These are phyloP conservation scores for Gnomoniopsis smithogilvyi DNA, from an alignment of 2,329 filamentous ascomycete genomes.

Conservation along the genomic window DNA sequence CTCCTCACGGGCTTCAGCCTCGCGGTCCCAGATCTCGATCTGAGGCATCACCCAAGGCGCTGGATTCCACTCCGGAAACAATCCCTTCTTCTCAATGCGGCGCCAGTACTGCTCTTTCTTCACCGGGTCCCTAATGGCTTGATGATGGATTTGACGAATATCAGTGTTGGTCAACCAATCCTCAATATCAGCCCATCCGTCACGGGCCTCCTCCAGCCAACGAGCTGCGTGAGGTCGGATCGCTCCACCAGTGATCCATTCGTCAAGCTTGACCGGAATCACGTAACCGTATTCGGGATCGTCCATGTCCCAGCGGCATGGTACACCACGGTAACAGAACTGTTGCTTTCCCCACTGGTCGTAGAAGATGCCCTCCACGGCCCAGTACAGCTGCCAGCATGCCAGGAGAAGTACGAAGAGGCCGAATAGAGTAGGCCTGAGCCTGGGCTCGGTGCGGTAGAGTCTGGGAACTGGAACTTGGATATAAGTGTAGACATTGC, in stretches of 20 bases:
- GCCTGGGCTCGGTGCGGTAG: slow-evolving; percentile 39
- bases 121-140: slow-evolving; percentile 36
- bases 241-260: slow-evolving; percentile 54
- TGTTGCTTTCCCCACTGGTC: slow-evolving; percentile 48
- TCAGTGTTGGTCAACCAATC: slow-evolving; percentile 42
- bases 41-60: slow-evolving; percentile 39
- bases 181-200: slow-evolving; percentile 44
- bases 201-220: slow-evolving; percentile 40
- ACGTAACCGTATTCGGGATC: slow-evolving; percentile 60
- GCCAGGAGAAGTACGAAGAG: slow-evolving; percentile 39
- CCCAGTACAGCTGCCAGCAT: slow-evolving; percentile 43
- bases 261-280: slow-evolving; percentile 59
- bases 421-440: slow-evolving; percentile 48
- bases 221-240: slow-evolving; percentile 38
- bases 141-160: slow-evolving; percentile 37
- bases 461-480: slow-evolving; percentile 44
- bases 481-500: slow-evolving; percentile 31
- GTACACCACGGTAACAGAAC: slow-evolving; percentile 41
- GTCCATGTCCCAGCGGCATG: slow-evolving; percentile 38
- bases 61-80: slow-evolving; percentile 33
- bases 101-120: slow-evolving; percentile 42
- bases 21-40: slow-evolving; percentile 43
- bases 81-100: slow-evolving; percentile 43
- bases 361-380: slow-evolving; percentile 50
- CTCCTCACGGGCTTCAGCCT: slow-evolving; percentile 37